Evolutionary conservation across 306 rosid genomes (phyloP).

Genomic region (Medicago arabica): DNA sequence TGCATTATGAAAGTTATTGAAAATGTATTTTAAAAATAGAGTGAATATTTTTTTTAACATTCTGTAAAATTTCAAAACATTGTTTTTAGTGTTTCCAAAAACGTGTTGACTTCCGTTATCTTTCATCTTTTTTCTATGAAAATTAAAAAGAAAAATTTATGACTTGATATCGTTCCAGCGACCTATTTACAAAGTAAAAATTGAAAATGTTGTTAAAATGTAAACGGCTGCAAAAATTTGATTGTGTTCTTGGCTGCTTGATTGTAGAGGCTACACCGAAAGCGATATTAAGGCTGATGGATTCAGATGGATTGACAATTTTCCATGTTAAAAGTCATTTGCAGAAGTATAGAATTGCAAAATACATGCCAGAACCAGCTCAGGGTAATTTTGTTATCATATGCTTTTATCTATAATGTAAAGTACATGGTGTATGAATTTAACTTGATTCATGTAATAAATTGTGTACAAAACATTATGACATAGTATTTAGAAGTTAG

Average conservation of each 20-base stretch:
- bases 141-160: no score
- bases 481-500: neutral
- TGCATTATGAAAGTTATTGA: no score
- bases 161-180: no score
- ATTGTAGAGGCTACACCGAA: conserved; percentile 91
- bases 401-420: conserved; percentile 14
- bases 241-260: neutral
- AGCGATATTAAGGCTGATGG: conserved; percentile 80
- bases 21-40: no score
- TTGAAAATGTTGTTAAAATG: neutral
- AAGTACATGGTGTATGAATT: conserved; percentile 24
- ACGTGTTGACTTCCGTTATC: no score
- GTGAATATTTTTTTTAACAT: no score
- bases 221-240: no score
- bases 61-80: no score
- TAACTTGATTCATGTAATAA: conserved; percentile 1
- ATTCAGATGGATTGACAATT: conserved; percentile 77
- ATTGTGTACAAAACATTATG: neutral
- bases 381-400: conserved; percentile 57
- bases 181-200: no score
- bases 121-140: no score
- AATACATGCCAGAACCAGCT: conserved; percentile 71
- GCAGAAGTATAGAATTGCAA: conserved; percentile 95
- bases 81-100: neutral
- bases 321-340: conserved; percentile 92